Percentiles rank a stretch among this genome's conserved stretches.
phyloP scores from a whole-genome alignment of 768 basidiomycete genomes.

The Glaciozyma antarctica region DNA sequence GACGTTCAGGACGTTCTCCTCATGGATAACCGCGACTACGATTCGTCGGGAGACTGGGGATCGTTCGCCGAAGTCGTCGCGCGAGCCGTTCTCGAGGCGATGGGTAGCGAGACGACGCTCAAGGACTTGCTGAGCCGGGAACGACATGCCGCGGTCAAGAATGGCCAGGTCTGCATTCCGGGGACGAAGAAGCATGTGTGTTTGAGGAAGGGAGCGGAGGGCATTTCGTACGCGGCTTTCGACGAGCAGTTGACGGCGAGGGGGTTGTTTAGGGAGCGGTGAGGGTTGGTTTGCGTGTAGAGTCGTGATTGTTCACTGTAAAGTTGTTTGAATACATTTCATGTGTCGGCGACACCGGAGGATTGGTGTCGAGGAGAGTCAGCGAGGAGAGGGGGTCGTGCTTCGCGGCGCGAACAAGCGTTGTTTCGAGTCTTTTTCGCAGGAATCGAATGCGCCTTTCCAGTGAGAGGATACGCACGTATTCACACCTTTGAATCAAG shows the following conservation, averaged over 20 bases:
- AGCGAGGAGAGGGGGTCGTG: too few relatives aligned
- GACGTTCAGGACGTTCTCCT: constrained; percentile 21
- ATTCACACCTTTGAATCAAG: too few relatives aligned
- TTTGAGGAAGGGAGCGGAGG: neutral
- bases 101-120: neutral
- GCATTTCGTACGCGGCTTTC: neutral
- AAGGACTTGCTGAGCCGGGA: neutral
- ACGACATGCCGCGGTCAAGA: neutral
- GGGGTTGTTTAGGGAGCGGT: neutral
- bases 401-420: too few relatives aligned
- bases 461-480: too few relatives aligned
- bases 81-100: neutral
- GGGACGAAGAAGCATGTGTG: neutral
- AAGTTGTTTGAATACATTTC: too few relatives aligned
- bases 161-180: neutral
- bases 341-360: too few relatives aligned
- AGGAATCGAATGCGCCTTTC: too few relatives aligned
- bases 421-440: too few relatives aligned
- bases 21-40: constrained; percentile 14
- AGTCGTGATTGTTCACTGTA: neutral
- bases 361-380: too few relatives aligned
- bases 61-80: constrained; percentile 11
- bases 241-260: neutral
- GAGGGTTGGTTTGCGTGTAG: neutral
- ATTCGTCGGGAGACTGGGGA: constrained; percentile 14